Conservation (phyloP, 495 filamentous ascomycete species). For the Cryomyces antarcticus region DNA sequence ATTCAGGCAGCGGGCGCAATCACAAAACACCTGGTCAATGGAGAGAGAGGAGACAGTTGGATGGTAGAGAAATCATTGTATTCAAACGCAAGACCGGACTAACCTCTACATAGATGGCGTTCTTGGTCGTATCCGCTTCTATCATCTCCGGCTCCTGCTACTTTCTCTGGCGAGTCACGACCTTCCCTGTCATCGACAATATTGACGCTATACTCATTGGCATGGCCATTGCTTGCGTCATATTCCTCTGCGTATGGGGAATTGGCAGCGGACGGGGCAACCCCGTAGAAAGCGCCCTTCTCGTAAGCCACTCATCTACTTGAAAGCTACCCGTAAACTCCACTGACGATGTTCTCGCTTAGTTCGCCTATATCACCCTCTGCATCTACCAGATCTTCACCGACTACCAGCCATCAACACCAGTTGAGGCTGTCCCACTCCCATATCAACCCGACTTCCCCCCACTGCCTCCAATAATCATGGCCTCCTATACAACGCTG, state of each 20-base stretch:
- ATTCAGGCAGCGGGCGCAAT: conserved; percentile 90
- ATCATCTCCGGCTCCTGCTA: conserved; percentile 87
- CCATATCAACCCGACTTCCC: conserved; percentile 59
- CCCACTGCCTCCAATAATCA: conserved; percentile 84
- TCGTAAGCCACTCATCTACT: conserved; percentile 21
- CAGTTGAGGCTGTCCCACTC: conserved; percentile 28
- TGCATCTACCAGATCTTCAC: conserved; percentile 99
- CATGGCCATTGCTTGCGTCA: conserved; percentile 69
- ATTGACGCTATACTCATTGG: conserved; percentile 89
- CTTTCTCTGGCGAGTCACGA: conserved; percentile 86
- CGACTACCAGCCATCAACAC: conserved; percentile 71
- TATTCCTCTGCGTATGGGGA: conserved; percentile 83
- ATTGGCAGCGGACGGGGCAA: conserved; percentile 90
- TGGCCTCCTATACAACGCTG: conserved; percentile 93
- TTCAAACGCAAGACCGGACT: conserved; percentile 8
- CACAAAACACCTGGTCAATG: conserved; percentile 86
- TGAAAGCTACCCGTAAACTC: background rate
- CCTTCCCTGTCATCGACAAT: conserved; percentile 82
- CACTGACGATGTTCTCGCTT: background rate
- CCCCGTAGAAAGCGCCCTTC: conserved; percentile 81
- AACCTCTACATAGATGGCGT: conserved; percentile 43
- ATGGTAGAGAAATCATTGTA: conserved; percentile 45
- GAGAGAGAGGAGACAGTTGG: conserved; percentile 84
- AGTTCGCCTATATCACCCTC: conserved; percentile 85
- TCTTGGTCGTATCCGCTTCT: conserved; percentile 71